phyloP scores from a whole-genome alignment of 805 yeast species.

The Candida takata region DNA sequence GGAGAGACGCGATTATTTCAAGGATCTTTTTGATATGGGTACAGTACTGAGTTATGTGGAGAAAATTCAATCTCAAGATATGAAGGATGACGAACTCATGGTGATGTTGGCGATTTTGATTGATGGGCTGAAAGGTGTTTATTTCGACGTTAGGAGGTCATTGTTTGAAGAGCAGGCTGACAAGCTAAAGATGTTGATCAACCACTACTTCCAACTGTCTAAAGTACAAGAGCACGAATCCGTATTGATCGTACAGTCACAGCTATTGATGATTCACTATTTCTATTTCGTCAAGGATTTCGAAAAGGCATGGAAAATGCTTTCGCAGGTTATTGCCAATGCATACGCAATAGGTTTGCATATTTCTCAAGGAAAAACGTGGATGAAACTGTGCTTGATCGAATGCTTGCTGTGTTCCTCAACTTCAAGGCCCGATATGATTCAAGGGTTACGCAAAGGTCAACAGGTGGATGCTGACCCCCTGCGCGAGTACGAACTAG shows the following conservation, averaged over 20 bases:
- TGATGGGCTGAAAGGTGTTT: constrained; percentile 14
- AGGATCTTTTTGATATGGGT: constrained; percentile 12
- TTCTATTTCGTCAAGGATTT: constrained; percentile 14
- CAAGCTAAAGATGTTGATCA: constrained; percentile 5
- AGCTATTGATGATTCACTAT: constrained; percentile 14
- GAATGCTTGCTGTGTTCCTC: constrained; percentile 16
- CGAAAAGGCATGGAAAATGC: constrained; percentile 18
- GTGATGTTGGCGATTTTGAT: constrained; percentile 13
- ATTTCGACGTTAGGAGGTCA: constrained; percentile 3
- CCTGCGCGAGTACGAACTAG: constrained; percentile 14
- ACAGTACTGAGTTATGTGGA: constrained; percentile 10
- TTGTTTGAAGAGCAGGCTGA: constrained; percentile 2
- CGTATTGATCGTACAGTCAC: constrained; percentile 13
- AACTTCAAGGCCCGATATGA: constrained; percentile 17
- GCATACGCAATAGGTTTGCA: constrained; percentile 18
- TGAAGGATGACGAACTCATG: constrained; percentile 18
- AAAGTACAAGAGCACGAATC: constrained; percentile 15
- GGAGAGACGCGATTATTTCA: constrained; percentile 7
- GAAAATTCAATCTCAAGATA: constrained; percentile 6
- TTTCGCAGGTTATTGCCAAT: constrained; percentile 18
- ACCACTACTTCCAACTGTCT: constrained; percentile 15
- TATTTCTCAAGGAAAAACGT: constrained; percentile 12
- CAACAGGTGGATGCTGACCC: constrained; percentile 8
- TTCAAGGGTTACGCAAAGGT: constrained; percentile 7
- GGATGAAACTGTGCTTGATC: constrained; percentile 16